Percentiles rank a stretch among this genome's conserved stretches.
phyloP scores from a whole-genome alignment of 2,329 filamentous ascomycete genomes.

The Cercospora berteroae region DNA sequence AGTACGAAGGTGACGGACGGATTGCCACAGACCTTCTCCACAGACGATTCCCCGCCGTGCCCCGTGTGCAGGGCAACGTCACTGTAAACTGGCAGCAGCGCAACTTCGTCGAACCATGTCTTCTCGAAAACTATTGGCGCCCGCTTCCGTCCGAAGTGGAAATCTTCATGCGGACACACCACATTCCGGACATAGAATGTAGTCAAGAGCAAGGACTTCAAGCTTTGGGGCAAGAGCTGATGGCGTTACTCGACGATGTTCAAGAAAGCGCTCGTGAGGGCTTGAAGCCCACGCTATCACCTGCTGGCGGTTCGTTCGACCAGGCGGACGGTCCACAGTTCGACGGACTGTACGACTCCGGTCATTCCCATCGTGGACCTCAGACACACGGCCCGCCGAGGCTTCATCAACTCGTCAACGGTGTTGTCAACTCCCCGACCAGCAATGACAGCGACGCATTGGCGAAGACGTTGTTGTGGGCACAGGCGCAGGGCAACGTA shows the following conservation, averaged over 20 bases:
- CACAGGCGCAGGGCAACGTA: neutral
- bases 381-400: neutral
- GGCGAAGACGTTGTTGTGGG: neutral
- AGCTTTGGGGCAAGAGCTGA: neutral
- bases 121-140: conserved; percentile 39
- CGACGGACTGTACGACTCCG: neutral
- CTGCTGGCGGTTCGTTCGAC: neutral
- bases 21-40: conserved; percentile 45
- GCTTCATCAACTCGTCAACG: neutral
- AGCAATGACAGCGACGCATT: neutral
- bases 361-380: neutral
- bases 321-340: neutral
- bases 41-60: conserved; percentile 45
- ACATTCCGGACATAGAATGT: conserved; percentile 26
- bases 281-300: neutral
- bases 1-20: conserved; percentile 50
- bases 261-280: neutral
- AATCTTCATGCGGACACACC: conserved; percentile 21
- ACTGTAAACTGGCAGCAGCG: conserved; percentile 46
- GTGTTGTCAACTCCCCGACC: neutral
- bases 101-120: conserved; percentile 38
- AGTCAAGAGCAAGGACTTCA: conserved; percentile 22
- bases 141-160: conserved; percentile 17
- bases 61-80: conserved; percentile 43
- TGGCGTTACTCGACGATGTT: neutral